Evolutionary conservation across 306 rosid species (phyloP).

Genomic region (Trifolium subterraneum): DNA sequence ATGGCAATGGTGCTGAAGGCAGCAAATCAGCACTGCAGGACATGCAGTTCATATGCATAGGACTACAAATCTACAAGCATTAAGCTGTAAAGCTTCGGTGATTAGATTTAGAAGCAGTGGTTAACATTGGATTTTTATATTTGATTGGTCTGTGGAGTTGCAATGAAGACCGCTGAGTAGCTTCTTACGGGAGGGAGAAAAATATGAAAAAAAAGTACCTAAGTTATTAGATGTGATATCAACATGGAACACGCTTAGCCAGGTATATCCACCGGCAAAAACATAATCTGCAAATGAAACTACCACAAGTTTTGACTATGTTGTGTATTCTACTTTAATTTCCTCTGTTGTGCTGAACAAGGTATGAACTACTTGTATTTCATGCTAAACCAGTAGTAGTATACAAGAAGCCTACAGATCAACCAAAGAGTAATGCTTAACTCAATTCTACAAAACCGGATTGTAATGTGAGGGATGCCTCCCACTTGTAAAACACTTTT

Average conservation of each 20-base stretch:
- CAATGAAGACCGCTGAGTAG: not conserved
- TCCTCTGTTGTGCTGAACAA: not conserved
- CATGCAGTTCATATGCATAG: constrained; percentile 6
- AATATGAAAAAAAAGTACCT: not conserved
- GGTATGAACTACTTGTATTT: not conserved
- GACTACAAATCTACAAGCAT: not conserved
- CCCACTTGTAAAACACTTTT: constrained; percentile 4
- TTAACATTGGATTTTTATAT: constrained; percentile 5
- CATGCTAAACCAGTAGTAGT: not conserved
- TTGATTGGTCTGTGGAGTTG: constrained; percentile 18
- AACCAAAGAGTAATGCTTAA: not conserved
- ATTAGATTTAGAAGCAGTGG: constrained; percentile 7
- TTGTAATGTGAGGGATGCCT: not conserved
- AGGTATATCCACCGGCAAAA: no score
- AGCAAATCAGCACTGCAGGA: constrained; percentile 23
- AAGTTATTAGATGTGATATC: constrained; percentile 1
- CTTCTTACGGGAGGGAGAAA: not conserved
- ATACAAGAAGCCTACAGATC: not conserved
- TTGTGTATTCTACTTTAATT: not conserved
- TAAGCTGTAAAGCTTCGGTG: not conserved
- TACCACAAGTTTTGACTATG: not conserved
- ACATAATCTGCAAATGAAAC: not conserved
- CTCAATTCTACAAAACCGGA: not conserved
- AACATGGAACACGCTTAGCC: constrained; percentile 10
- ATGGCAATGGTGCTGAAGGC: not conserved